Conservation (phyloP, 495 filamentous ascomycete genomes). For the Chaetomium cochliodes region DNA sequence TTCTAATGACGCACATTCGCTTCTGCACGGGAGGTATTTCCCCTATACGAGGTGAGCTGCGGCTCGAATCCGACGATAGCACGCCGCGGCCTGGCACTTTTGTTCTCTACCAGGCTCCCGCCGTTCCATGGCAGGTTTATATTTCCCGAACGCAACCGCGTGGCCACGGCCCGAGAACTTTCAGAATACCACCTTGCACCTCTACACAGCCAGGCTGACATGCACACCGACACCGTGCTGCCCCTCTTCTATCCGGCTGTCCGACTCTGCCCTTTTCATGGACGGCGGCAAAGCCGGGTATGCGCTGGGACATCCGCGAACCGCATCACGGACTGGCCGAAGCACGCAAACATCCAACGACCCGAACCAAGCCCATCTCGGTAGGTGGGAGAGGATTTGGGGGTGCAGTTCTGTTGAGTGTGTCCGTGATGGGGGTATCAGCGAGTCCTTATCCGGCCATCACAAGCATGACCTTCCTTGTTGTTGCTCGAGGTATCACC, state of each 20-base stretch:
- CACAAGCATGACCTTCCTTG: conserved; percentile 12
- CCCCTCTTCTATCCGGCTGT: background rate
- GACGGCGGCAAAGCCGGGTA: background rate
- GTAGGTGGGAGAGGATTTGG: conserved; percentile 3
- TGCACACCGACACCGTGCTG: conserved; percentile 3
- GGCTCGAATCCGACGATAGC: conserved; percentile 15
- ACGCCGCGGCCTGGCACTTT: background rate
- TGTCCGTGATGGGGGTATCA: background rate
- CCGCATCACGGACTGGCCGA: conserved; percentile 4
- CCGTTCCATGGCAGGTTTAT: conserved; percentile 8
- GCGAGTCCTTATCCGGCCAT: background rate
- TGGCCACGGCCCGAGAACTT: conserved; percentile 14
- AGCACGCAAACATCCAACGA: conserved; percentile 15
- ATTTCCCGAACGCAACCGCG: conserved; percentile 10
- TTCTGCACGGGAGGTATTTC: background rate
- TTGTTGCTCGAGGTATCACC: background rate
- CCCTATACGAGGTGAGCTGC: background rate
- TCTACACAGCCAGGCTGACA: conserved; percentile 4
- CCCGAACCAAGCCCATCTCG: conserved; percentile 12
- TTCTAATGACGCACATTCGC: conserved; percentile 2
- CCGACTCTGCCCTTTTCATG: background rate
- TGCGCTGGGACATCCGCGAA: background rate
- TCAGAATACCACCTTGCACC: conserved; percentile 13
- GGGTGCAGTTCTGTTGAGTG: background rate
- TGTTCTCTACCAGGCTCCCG: background rate